Evolutionary conservation across 352 stramenopile species (phyloP).

Genomic region (Bremia lactucae): DNA sequence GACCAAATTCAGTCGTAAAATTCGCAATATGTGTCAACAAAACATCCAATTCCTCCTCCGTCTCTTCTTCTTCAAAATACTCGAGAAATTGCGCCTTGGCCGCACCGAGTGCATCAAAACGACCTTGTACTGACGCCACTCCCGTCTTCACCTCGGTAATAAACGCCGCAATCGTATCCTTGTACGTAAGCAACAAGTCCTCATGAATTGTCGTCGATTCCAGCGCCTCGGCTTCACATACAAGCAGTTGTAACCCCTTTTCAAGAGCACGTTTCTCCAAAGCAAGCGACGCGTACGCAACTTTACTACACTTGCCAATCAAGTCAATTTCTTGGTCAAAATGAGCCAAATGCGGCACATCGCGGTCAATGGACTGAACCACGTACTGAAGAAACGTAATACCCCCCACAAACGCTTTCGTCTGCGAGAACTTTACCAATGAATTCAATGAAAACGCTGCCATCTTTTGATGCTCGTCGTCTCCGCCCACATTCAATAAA

Average conservation of each 20-base stretch:
- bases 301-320: constrained; percentile 61
- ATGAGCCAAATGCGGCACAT: constrained; percentile 55
- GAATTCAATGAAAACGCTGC: constrained; percentile 68
- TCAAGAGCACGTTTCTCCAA: constrained; percentile 68
- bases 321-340: constrained; percentile 76
- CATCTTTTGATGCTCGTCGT: constrained; percentile 28
- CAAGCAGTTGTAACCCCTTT: constrained; percentile 40
- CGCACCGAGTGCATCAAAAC: constrained; percentile 44
- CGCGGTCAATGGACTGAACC: constrained; percentile 76
- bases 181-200: constrained; percentile 28
- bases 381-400: constrained; percentile 81
- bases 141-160: constrained; percentile 51
- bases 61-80: constrained; percentile 80
- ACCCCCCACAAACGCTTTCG: constrained; percentile 72
- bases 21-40: constrained; percentile 62
- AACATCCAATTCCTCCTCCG: constrained; percentile 64
- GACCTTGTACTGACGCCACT: constrained; percentile 31
- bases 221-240: constrained; percentile 31
- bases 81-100: constrained; percentile 65
- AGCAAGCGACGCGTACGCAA: constrained; percentile 49
- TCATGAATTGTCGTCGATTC: constrained; percentile 21
- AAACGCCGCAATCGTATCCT: constrained; percentile 45
- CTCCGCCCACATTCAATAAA: constrained; percentile 62
- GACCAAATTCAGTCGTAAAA: constrained; percentile 63
- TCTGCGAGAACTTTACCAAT: constrained; percentile 80